Conservation (phyloP, 805 yeast species). For the Myxozyma sirexii region DNA sequence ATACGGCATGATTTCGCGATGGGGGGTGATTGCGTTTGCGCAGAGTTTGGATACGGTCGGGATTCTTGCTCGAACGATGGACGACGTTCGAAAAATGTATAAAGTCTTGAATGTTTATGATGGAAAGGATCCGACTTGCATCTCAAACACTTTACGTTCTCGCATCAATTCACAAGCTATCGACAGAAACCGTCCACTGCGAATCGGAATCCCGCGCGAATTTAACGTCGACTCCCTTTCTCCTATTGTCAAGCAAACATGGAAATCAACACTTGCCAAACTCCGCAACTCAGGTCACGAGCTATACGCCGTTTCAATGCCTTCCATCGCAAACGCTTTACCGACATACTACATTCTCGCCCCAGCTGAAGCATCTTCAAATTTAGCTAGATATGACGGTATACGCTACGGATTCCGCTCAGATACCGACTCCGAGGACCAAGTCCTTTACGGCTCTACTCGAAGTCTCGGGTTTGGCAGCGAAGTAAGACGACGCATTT, state of each 20-base stretch:
- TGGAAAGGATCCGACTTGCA: constrained; percentile 73
- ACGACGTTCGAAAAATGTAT: constrained; percentile 53
- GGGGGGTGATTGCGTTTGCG: constrained; percentile 92
- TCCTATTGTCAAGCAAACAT: constrained; percentile 49
- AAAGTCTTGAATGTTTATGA: constrained; percentile 57
- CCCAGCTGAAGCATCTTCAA: constrained; percentile 93
- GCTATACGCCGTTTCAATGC: constrained; percentile 67
- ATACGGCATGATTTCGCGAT: constrained; percentile 86
- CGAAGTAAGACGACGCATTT: constrained; percentile 81
- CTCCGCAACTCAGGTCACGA: constrained; percentile 55
- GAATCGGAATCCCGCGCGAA: constrained; percentile 76
- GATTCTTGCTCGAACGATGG: constrained; percentile 58
- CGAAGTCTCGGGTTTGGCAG: constrained; percentile 70
- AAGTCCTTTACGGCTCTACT: constrained; percentile 57
- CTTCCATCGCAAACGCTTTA: constrained; percentile 64
- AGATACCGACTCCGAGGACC: constrained; percentile 37
- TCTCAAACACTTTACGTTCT: constrained; percentile 36
- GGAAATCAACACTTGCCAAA: constrained; percentile 51
- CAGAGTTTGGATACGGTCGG: constrained; percentile 96
- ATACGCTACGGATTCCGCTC: constrained; percentile 73
- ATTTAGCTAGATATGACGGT: constrained; percentile 88
- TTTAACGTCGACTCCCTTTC: constrained; percentile 60
- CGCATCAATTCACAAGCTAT: not conserved
- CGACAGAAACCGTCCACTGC: constrained; percentile 39
- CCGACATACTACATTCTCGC: constrained; percentile 87